Conservation (phyloP, 2,329 filamentous ascomycete species). For the Hypoxylon sp. region DNA sequence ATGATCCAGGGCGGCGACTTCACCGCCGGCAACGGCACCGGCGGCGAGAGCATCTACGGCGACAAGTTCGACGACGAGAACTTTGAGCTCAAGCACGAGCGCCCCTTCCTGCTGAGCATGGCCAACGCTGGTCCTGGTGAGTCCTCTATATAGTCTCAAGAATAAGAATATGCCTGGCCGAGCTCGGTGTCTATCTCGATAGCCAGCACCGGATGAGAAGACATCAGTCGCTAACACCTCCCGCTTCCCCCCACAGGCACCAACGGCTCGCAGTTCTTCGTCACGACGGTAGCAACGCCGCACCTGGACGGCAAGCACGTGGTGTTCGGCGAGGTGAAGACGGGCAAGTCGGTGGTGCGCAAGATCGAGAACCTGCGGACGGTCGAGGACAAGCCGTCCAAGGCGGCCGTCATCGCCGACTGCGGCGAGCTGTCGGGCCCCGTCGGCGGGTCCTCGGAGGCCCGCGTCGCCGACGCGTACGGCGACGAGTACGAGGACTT, state of each 20-base stretch:
- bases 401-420: constrained; percentile 77
- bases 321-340: constrained; percentile 93
- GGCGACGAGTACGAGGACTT: constrained; percentile 96
- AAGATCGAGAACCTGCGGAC: constrained; percentile 87
- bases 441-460: constrained; percentile 70
- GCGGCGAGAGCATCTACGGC: constrained; percentile 96
- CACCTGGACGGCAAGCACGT: constrained; percentile 97
- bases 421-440: constrained; percentile 85
- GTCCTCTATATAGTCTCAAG: constrained; percentile 42
- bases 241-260: constrained; percentile 64
- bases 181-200: neutral
- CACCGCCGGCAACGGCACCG: constrained; percentile 91
- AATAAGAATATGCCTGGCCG: neutral
- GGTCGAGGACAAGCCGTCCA: constrained; percentile 77
- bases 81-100: constrained; percentile 89
- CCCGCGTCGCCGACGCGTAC: constrained; percentile 77
- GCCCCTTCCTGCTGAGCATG: constrained; percentile 95
- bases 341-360: constrained; percentile 88
- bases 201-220: neutral
- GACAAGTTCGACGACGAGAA: constrained; percentile 98
- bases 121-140: constrained; percentile 92
- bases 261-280: constrained; percentile 98
- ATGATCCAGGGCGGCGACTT: constrained; percentile 99
- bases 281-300: constrained; percentile 93
- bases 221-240: constrained; percentile 3